Evolutionary conservation across 2,329 filamentous ascomycete species (phyloP), one percentile per base, ranked within the genome.

Genomic region (Conoideocrella luteorostrata): DNA sequence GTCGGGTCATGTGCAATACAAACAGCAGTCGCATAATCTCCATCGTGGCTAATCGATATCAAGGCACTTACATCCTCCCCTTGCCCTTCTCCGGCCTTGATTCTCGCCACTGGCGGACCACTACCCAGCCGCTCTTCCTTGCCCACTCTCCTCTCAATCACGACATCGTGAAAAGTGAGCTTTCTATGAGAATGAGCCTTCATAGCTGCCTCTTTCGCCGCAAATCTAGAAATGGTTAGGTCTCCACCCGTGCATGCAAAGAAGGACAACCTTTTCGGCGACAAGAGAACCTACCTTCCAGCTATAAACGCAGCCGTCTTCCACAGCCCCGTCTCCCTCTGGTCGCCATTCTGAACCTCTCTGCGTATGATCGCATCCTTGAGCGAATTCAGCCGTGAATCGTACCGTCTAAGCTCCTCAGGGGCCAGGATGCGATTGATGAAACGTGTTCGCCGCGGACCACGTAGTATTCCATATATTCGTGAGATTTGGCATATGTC

Each of bases 11-110:
- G 39, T n/a, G 75, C 79, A 26, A 88, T 50, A 50, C 82, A 86
- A 1, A 83, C 71, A 6, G 84, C 85, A 17, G 76, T 82, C 9
- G 88, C 88, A 64, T 89, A 95, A 7, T 88, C 83, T 2, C 78
- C 82, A 62, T 96, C 90, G 60, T 96, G 90, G 56, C 85, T 93
- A 54, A 96, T 94, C 47, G 84, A 91, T 35, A 95, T 60, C 55
- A 78, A 71, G 12, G 82, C 88, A 39, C 79, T 69, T 51, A 80
- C 75, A 47, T 70, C 60, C 32, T 47, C 54, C n/a, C 52, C 58
- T 15, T 46, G 55, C 13, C 45, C 54, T 2, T 46, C 53, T 22
- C 50, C 50, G 7, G 56, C 58, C 47, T 52, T 59, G 45, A 75
- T 65, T 40, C 72, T 53, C 7, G 68, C 72, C 3, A 74, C 52